Evolutionary conservation across 2,329 filamentous ascomycete genomes (phyloP).

Genomic region (Thermothelomyces thermophilus): DNA sequence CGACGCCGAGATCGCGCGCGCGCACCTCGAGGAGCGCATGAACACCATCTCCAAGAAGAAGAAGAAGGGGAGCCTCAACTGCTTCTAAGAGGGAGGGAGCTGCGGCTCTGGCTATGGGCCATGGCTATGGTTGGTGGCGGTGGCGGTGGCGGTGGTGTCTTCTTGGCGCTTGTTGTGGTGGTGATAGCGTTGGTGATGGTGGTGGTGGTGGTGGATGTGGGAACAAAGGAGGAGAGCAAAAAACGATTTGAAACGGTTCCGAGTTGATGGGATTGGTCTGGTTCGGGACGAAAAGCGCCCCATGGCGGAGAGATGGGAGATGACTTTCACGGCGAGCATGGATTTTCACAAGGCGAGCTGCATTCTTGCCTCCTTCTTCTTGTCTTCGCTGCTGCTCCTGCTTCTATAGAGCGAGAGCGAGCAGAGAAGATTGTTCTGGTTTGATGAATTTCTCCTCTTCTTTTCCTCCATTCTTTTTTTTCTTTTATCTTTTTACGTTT

Average conservation of each 20-base stretch:
- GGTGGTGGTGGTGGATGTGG: not conserved
- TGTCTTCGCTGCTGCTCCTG: not conserved
- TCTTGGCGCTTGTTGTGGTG: not conserved
- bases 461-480: too few relatives aligned
- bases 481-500: not conserved
- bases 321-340: not conserved
- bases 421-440: not conserved
- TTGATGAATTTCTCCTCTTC: too few relatives aligned
- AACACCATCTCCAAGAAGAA: constrained; percentile 84
- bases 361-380: not conserved
- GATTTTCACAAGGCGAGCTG: not conserved
- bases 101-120: not conserved
- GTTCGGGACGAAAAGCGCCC: not conserved
- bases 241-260: not conserved
- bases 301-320: not conserved
- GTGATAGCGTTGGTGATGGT: not conserved
- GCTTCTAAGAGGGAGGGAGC: constrained; percentile 60
- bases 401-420: not conserved
- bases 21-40: constrained; percentile 91
- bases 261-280: not conserved
- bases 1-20: constrained; percentile 81
- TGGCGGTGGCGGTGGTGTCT: not conserved
- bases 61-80: constrained; percentile 92
- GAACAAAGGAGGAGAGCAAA: not conserved
- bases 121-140: not conserved